Conservation (phyloP, 2,329 filamentous ascomycete genomes). For the Paraphaeosphaeria sporulosa region DNA sequence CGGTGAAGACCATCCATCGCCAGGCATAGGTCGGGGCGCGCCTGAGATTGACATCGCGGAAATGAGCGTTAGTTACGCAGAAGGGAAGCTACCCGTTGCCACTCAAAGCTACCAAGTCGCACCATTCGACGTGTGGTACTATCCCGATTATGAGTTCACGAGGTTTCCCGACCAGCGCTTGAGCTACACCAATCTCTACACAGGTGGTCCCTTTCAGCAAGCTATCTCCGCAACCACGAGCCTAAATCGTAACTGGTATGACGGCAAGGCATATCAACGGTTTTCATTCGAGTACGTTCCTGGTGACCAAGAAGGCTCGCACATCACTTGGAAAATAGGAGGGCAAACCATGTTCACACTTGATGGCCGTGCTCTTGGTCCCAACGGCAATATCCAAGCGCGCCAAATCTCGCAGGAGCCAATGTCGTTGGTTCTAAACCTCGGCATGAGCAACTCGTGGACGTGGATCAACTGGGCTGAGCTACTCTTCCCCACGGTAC, state of each 20-base stretch:
- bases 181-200: constrained; percentile 60
- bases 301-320: constrained; percentile 54
- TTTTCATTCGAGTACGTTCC: constrained; percentile 65
- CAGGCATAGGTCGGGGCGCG: constrained; percentile 56
- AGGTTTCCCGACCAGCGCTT: constrained; percentile 59
- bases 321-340: constrained; percentile 62
- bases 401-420: constrained; percentile 61
- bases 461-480: constrained; percentile 55
- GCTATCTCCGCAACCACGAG: constrained; percentile 63
- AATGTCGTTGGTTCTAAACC: constrained; percentile 62
- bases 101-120: constrained; percentile 60
- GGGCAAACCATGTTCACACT: constrained; percentile 60
- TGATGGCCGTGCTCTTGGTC: constrained; percentile 60
- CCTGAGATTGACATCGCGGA: constrained; percentile 60
- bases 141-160: constrained; percentile 62
- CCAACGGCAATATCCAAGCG: constrained; percentile 61
- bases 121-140: constrained; percentile 59
- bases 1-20: constrained; percentile 57
- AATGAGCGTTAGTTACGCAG: constrained; percentile 54
- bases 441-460: constrained; percentile 62
- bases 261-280: constrained; percentile 61
- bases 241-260: constrained; percentile 64
- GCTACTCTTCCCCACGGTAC: constrained; percentile 59
- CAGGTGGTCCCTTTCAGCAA: constrained; percentile 64
- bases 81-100: constrained; percentile 51